Evolutionary conservation across 805 yeast species (phyloP), one percentile per base, ranked within the genome.

Genomic region (Lachancea lanzarotensis): DNA sequence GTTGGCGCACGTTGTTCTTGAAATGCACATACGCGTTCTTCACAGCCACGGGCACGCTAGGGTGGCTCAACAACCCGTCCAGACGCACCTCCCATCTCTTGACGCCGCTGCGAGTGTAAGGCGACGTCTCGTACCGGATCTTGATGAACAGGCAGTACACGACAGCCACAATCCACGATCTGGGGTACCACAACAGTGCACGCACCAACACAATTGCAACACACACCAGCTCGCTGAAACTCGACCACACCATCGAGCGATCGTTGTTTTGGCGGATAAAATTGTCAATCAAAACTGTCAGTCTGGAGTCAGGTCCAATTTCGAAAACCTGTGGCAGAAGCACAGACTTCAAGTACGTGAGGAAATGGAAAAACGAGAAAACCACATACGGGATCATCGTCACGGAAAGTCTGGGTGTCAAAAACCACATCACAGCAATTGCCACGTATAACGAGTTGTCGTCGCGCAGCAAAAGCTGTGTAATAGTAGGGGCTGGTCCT

Each of bases 301-400:
- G 17, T n/a, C 73, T 54, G 25, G 52, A 56, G 34, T 54, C 56
- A n/a, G 50, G 45, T 16, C 48, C 52, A 17, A 55, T 35, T 16
- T 50, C 49, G 7, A 59, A 54, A 19, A 79, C 65, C 5, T 77
- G 69, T 33, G 97, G 95, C 42, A 90, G 69, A 45, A 91, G 52
- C 51, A 73, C 75, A 35, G 79, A 72, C 54, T 83, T 78, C 44
- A 75, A 52, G 68, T 86, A 91, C 16, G 83, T 81, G 57, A 89
- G 69, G 10, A 79, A 80, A 62, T 90, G 97, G 78, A 91, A 89
- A 16, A 81, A 60, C 7, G 96, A 82, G 64, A 84, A 90, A 45
- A 85, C 69, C 38, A 78, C 70, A 59, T 84, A 88, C 45, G 97
- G 95, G 19, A 81, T 62, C 50, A 83, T 67, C 2, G 95, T 75